Conservation (phyloP, 2,329 filamentous ascomycete genomes). For the Xylaria sp. region DNA sequence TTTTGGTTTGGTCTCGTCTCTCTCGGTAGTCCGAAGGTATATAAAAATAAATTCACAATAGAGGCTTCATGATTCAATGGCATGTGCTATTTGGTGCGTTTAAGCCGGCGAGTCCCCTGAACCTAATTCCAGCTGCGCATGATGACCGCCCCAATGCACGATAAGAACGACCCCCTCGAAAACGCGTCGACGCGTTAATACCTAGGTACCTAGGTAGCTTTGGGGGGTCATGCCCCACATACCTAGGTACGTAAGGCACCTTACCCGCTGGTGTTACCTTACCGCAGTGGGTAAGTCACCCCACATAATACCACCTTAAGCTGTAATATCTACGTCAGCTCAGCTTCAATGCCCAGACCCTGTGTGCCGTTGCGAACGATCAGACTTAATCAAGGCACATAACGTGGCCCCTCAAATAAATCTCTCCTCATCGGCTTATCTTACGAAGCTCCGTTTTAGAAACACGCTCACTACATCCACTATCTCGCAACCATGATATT, state of each 20-base stretch:
- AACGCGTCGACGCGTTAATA: constrained; percentile 50
- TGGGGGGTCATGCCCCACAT: constrained; percentile 20
- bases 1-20: constrained; percentile 34
- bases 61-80: not conserved
- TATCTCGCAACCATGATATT: constrained; percentile 52
- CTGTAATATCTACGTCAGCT: not conserved
- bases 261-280: not conserved
- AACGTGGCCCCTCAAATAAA: not conserved
- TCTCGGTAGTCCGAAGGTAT: constrained; percentile 4
- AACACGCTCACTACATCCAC: constrained; percentile 1
- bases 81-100: not conserved
- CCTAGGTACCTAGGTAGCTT: too few relatives aligned
- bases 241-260: not conserved
- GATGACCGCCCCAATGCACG: not conserved
- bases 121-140: not conserved
- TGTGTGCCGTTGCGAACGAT: not conserved
- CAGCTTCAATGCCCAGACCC: not conserved
- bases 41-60: not conserved
- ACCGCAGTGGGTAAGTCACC: not conserved
- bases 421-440: not conserved
- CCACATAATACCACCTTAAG: not conserved
- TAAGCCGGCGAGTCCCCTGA: not conserved
- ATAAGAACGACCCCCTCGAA: constrained; percentile 13
- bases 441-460: constrained; percentile 18
- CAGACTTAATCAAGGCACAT: not conserved